Evolutionary conservation across 2,329 filamentous ascomycete genomes (phyloP).

Genomic region (Colletotrichum sp.): DNA sequence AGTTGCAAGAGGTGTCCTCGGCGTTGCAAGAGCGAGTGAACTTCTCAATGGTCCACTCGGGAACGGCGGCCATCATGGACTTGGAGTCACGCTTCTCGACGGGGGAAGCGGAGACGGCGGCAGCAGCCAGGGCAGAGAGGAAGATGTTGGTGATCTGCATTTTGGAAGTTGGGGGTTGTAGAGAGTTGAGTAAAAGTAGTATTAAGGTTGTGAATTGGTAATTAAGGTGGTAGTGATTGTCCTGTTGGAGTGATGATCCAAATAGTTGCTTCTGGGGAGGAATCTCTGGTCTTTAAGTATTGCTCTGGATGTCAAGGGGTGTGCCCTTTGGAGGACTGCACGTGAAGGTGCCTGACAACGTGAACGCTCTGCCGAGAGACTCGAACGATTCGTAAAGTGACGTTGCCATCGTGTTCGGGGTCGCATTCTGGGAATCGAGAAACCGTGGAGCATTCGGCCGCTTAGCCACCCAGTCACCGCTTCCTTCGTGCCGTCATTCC

Average conservation of each 20-base stretch:
- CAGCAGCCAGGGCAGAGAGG: conserved; percentile 38
- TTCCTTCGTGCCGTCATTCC: background rate
- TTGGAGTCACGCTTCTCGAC: conserved; percentile 25
- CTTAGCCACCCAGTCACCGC: background rate
- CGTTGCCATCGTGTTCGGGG: background rate
- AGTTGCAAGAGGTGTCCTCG: conserved; percentile 44
- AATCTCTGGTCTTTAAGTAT: background rate
- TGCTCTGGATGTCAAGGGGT: background rate
- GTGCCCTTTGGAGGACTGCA: background rate
- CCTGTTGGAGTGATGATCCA: background rate
- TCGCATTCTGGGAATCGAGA: background rate
- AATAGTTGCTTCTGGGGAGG: background rate
- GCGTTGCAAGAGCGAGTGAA: conserved; percentile 45
- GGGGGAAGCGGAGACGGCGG: conserved; percentile 18
- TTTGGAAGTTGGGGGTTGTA: conserved; percentile 25
- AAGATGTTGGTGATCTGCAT: conserved; percentile 50
- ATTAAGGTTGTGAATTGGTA: background rate
- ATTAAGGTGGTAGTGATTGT: background rate
- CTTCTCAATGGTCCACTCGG: conserved; percentile 47
- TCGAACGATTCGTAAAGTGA: background rate
- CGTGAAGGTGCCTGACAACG: background rate
- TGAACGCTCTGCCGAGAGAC: background rate
- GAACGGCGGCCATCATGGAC: conserved; percentile 42
- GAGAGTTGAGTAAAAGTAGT: background rate
- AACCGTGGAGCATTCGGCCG: background rate